Evolutionary conservation across 768 basidiomycete species (phyloP), one percentile per base, ranked within the genome.

Genomic region (Amanita subjunquillea): DNA sequence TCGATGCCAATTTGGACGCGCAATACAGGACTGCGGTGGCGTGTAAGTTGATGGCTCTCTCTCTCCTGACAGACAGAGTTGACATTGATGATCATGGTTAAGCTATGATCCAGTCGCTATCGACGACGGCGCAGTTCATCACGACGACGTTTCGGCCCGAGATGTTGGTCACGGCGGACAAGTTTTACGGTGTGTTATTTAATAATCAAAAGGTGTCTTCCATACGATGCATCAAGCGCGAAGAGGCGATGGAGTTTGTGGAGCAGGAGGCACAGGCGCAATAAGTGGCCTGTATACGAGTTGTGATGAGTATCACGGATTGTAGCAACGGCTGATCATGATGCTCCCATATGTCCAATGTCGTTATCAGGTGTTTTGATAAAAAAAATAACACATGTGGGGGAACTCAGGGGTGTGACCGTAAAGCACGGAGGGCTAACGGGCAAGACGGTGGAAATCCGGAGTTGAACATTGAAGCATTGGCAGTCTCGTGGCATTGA

Each of bases 91-190:
- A 17, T 52, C 27, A 15, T n/a, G 47, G 15, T 30, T 25, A 37
- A 89, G 85, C 83, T 3, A 98, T 98, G 95, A 98, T 99, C 58
- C 84, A 93, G 64, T 88, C 88, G 10, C 77, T 98, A 15, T 77
- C 94, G 0, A 74, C 80, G 5, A 85, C 83, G 0, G 95, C 88
- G 0, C 96, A 99, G 66, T 98, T 97, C 69, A 94, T 99, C 64
- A 95, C 91, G 30, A 99, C 96, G 2, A 99, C 96, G 2, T 99
- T 99, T 80, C 79, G 94, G 54, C 89, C 94, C 0, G 96, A 99
- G 70, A 93, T 99, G 88, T 74, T 98, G 54, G 87, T 90, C 2
- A 87, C 88, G 0, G 92, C 94, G 0, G 94, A 97, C 67, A 92
- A 95, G 63, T 97, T 95, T 65, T 97, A 97, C 56, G 96, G 96